Evolutionary conservation across 2,329 filamentous ascomycete species (phyloP).

Genomic region (Fulvia fulva): DNA sequence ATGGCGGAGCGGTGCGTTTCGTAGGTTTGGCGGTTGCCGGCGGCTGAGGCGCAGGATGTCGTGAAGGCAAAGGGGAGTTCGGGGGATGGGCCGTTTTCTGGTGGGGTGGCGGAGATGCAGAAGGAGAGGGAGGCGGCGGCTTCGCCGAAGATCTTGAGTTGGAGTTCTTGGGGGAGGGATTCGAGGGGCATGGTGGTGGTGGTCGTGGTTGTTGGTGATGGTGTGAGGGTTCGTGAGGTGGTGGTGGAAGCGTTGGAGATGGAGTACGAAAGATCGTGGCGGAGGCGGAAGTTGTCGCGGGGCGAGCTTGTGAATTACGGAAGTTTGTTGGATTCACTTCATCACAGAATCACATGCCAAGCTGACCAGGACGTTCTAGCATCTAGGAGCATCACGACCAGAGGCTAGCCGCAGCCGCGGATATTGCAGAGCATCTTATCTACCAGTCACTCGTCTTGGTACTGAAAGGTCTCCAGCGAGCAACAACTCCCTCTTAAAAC

Average conservation of each 20-base stretch:
- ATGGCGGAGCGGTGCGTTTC: not conserved
- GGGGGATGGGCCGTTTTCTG: not conserved
- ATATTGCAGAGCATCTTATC: no score
- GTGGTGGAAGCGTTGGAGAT: not conserved
- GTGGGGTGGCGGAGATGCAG: not conserved
- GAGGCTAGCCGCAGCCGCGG: no score
- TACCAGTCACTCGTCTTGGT: not conserved
- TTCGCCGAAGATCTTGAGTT: conserved; percentile 1
- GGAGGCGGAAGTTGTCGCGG: no score
- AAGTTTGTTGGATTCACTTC: not conserved
- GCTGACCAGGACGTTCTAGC: not conserved
- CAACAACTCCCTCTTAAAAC: not conserved
- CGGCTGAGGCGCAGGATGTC: not conserved
- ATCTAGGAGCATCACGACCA: no score
- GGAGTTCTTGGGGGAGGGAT: not conserved
- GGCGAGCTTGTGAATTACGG: no score
- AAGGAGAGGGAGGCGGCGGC: not conserved
- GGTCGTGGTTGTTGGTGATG: not conserved
- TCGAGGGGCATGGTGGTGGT: not conserved
- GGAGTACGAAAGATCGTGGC: not conserved
- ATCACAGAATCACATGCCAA: not conserved
- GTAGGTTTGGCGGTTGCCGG: not conserved
- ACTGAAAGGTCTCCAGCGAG: not conserved
- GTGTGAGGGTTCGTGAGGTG: not conserved
- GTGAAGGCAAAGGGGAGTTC: conserved; percentile 1